A percentile compares a stretch with the other conserved stretches of the same genome.
These are phyloP conservation scores for Silene coronaria DNA, from an alignment of 179 eudicot genomes.

Conservation along the genomic window DNA sequence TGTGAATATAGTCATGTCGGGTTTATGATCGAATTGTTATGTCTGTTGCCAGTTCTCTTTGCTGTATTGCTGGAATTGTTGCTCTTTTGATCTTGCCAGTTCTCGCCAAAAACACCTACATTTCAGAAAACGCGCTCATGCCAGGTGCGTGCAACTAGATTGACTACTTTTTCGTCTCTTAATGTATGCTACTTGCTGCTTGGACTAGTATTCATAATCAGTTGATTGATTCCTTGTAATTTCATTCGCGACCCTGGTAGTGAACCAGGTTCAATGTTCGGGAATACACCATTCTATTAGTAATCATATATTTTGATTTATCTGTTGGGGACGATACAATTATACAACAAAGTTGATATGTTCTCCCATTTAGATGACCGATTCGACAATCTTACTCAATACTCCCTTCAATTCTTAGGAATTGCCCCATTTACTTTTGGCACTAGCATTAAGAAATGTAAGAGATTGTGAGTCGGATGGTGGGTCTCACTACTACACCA, in stretches of 20 bases:
- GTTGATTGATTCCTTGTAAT: no score
- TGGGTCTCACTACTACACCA: no score
- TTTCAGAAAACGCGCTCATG: constrained; percentile 93
- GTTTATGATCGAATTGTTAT: neutral
- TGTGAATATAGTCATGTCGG: neutral
- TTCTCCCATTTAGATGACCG: neutral
- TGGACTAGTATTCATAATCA: neutral
- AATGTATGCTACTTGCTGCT: neutral
- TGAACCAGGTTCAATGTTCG: neutral
- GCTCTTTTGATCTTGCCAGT: constrained; percentile 72
- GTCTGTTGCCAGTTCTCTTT: constrained; percentile 46
- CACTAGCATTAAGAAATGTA: no score
- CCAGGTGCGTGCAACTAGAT: constrained; percentile 60
- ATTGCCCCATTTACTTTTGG: no score
- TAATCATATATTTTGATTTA: neutral
- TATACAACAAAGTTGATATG: neutral
- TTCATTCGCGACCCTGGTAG: neutral
- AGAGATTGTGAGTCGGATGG: no score
- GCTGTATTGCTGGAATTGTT: constrained; percentile 64
- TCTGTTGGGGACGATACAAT: neutral
- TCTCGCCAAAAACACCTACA: constrained; percentile 80
- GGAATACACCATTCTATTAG: neutral
- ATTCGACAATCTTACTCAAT: neutral
- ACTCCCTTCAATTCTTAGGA: no score
- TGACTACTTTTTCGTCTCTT: neutral